Conservation (phyloP, 2,329 filamentous ascomycete genomes). For the Microcyclosporella mali region DNA sequence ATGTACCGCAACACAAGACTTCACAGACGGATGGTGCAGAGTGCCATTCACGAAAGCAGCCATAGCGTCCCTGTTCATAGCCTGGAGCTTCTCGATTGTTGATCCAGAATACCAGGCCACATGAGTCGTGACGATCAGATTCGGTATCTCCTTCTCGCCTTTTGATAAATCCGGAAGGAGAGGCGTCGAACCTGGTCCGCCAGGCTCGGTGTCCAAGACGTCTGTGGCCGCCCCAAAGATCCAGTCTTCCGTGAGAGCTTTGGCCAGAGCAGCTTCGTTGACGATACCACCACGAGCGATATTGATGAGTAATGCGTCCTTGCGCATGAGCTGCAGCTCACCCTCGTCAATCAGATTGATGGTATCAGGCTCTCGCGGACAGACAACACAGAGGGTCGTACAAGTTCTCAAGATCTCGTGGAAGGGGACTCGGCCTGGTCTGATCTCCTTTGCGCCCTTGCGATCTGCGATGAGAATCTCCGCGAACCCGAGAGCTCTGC, state of each 20-base stretch:
- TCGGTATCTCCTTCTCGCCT: conserved; percentile 15
- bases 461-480: conserved; percentile 16
- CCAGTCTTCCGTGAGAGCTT: conserved; percentile 13
- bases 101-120: conserved; percentile 17
- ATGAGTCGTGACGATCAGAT: conserved; percentile 16
- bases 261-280: conserved; percentile 17
- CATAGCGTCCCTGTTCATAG: conserved; percentile 17
- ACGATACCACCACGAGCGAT: conserved; percentile 18
- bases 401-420: conserved; percentile 12
- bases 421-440: conserved; percentile 11
- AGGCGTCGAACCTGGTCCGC: conserved; percentile 13
- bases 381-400: conserved; percentile 12
- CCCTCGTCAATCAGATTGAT: conserved; percentile 16
- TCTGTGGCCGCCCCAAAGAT: conserved; percentile 19
- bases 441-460: conserved; percentile 5
- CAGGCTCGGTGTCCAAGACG: conserved; percentile 19
- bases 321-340: conserved; percentile 13
- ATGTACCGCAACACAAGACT: conserved; percentile 15
- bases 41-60: conserved; percentile 17
- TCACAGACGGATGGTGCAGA: conserved; percentile 18
- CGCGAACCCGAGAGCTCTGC: conserved; percentile 12
- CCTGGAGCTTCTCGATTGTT: conserved; percentile 14
- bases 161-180: conserved; percentile 17
- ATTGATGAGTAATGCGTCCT: conserved; percentile 16
- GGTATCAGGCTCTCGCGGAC: conserved; percentile 14